phyloP scores from a whole-genome alignment of 192 early-diverging fungal genomes.

The Linnemannia exigua region DNA sequence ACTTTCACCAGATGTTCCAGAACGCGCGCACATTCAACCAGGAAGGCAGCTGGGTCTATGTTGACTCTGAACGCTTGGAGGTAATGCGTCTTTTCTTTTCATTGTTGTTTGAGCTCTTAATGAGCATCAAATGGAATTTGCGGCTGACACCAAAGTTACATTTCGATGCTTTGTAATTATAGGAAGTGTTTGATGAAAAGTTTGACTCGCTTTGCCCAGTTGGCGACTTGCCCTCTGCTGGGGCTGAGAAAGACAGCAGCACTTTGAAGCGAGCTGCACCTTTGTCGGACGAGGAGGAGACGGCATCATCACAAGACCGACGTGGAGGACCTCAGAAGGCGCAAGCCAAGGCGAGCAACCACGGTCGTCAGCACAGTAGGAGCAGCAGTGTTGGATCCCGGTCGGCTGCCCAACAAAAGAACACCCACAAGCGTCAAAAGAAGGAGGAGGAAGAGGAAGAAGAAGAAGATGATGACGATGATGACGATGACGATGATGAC shows the following conservation, averaged over 20 bases:
- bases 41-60: slow-evolving; percentile 90
- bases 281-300: slow-evolving; percentile 46
- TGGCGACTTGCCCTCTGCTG: slow-evolving; percentile 49
- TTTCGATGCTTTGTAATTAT: neutral
- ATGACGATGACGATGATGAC: slow-evolving; percentile 42
- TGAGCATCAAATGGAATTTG: neutral
- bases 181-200: slow-evolving; percentile 60
- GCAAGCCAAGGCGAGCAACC: slow-evolving; percentile 39
- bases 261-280: slow-evolving; percentile 52
- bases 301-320: slow-evolving; percentile 30
- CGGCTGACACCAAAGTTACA: neutral
- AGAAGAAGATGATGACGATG: slow-evolving; percentile 44
- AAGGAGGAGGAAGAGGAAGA: slow-evolving; percentile 48
- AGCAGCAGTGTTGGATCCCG: slow-evolving; percentile 51
- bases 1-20: slow-evolving; percentile 90
- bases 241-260: slow-evolving; percentile 20
- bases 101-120: too few species aligned
- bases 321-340: slow-evolving; percentile 16
- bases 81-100: slow-evolving; percentile 29
- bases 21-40: slow-evolving; percentile 95
- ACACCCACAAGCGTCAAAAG: slow-evolving; percentile 40
- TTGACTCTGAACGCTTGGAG: slow-evolving; percentile 82
- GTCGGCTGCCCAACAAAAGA: slow-evolving; percentile 31
- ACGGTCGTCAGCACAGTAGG: slow-evolving; percentile 43
- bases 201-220: slow-evolving; percentile 59